A percentile compares a stretch with the other conserved stretches of the same genome.
Evolutionary conservation across 176 grass and related monocot species (phyloP).

Genomic region (Miscanthus lutarioriparius): DNA sequence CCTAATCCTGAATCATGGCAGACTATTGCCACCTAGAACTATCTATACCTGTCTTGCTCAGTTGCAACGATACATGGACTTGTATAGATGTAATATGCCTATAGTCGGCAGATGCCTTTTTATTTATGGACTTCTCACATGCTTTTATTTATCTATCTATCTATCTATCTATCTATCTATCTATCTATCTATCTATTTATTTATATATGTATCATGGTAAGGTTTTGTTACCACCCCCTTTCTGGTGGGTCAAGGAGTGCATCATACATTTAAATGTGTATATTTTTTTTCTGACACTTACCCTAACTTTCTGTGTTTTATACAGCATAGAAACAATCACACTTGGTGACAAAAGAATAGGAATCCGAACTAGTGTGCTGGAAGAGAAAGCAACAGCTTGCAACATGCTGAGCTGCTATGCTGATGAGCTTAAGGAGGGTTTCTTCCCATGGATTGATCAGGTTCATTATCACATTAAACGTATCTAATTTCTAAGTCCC

Average conservation of each 20-base stretch:
- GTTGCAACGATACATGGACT: background rate
- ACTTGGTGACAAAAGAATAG: slow-evolving; percentile 96
- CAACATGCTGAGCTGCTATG: slow-evolving; percentile 99
- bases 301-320: slow-evolving; percentile 22
- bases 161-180: no score
- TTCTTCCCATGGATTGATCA: slow-evolving; percentile 99
- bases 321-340: slow-evolving; percentile 94
- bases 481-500: background rate
- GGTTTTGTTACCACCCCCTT: background rate
- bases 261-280: background rate
- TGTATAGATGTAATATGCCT: background rate
- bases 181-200: no score
- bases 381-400: slow-evolving; percentile 99
- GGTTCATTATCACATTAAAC: slow-evolving; percentile 44
- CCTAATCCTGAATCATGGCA: background rate
- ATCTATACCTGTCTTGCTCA: background rate
- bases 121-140: background rate
- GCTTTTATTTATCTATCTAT: background rate
- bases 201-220: background rate
- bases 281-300: background rate
- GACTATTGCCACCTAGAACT: background rate
- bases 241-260: background rate
- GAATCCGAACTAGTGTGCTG: slow-evolving; percentile 91
- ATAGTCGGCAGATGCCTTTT: background rate
- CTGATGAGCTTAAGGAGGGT: slow-evolving; percentile 98